Conservation (phyloP, 441 rosid species). For the Erodium moschatum region DNA sequence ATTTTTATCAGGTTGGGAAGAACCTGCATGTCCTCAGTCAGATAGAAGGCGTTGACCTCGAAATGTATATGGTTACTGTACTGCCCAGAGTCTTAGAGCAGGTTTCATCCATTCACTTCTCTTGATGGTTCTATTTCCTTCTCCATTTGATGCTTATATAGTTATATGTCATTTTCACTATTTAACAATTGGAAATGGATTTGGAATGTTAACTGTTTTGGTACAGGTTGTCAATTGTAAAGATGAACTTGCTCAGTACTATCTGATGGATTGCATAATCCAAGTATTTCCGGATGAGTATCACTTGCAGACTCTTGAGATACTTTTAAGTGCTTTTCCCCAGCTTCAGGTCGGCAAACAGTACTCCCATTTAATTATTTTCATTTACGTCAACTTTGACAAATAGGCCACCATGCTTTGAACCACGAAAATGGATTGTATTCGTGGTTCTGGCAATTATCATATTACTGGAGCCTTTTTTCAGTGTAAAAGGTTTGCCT, state of each 20-base stretch:
- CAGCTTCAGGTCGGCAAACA: constrained; percentile 73
- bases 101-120: constrained; percentile 28
- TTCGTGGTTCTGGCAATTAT: background rate
- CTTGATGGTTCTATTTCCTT: background rate
- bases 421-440: background rate
- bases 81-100: constrained; percentile 76
- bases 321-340: constrained; percentile 83
- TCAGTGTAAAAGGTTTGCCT: background rate
- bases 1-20: constrained; percentile 59
- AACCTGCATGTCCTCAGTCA: constrained; percentile 75
- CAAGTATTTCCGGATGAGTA: constrained; percentile 99
- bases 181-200: constrained; percentile 17
- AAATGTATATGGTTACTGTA: constrained; percentile 60
- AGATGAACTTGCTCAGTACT: constrained; percentile 87
- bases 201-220: constrained; percentile 23
- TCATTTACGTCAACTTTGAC: background rate
- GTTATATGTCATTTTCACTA: constrained; percentile 19
- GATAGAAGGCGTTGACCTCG: constrained; percentile 72
- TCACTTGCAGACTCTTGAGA: constrained; percentile 95
- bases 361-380: background rate
- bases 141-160: constrained; percentile 18
- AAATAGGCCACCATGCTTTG: background rate
- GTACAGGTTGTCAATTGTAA: constrained; percentile 87
- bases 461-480: background rate
- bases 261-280: constrained; percentile 93